These are phyloP conservation scores for Otatea glauca DNA, from an alignment of 176 grass and related monocot genomes.

Conservation along the genomic window DNA sequence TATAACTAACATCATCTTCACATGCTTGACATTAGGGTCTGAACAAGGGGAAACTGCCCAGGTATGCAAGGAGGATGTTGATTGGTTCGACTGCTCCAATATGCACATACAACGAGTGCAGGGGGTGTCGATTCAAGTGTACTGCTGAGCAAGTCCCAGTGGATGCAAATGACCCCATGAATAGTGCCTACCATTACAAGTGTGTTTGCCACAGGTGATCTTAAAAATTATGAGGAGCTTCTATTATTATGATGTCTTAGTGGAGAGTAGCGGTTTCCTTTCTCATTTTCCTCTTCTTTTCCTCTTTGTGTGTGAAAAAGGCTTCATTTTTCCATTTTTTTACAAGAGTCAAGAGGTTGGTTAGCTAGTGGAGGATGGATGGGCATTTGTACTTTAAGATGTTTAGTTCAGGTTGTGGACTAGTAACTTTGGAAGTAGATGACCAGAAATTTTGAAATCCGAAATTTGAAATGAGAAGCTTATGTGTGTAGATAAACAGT, in stretches of 20 bases:
- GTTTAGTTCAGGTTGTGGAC: conserved; percentile 53
- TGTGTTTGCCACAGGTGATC: conserved; percentile 92
- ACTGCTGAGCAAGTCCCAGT: conserved; percentile 88
- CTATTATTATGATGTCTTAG: conserved; percentile 43
- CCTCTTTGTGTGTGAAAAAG: conserved; percentile 41
- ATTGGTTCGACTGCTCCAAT: conserved; percentile 82
- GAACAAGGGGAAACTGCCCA: conserved; percentile 33
- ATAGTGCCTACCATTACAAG: conserved; percentile 95
- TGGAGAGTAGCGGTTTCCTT: conserved; percentile 35
- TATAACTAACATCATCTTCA: conserved; percentile 43
- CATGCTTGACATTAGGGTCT: conserved; percentile 46
- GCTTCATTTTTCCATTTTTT: conserved; percentile 25
- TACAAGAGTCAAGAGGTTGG: conserved; percentile 23
- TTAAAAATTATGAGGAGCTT: conserved; percentile 43
- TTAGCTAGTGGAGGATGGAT: conserved; percentile 47
- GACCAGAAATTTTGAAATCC: conserved; percentile 49
- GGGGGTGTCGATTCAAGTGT: conserved; percentile 84
- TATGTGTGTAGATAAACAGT: conserved; percentile 23
- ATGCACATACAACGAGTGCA: conserved; percentile 95
- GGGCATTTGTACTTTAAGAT: conserved; percentile 54
- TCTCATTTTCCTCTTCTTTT: conserved; percentile 28
- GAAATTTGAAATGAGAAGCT: not conserved
- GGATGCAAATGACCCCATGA: conserved; percentile 88
- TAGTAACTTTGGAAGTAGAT: conserved; percentile 61
- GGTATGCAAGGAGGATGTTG: conserved; percentile 65